Percentiles rank a stretch among this genome's conserved stretches.
phyloP scores from a whole-genome alignment of 768 basidiomycete species.

The Paxillus involutus region DNA sequence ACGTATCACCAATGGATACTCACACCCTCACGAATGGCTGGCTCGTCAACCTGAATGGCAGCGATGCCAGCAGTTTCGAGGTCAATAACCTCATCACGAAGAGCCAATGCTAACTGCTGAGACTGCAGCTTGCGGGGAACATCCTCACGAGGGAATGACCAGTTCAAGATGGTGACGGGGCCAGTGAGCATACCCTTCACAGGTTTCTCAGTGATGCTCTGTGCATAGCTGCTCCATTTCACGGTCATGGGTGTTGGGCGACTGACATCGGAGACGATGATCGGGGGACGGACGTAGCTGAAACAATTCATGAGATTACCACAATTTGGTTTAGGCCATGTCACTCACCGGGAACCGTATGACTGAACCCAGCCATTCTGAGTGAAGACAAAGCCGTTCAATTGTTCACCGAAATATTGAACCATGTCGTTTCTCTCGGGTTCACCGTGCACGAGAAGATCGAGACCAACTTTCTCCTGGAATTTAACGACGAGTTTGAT shows the following conservation, averaged over 20 bases:
- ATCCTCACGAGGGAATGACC: slow-evolving; percentile 99
- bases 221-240: slow-evolving; percentile 95
- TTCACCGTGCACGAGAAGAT: slow-evolving; percentile 98
- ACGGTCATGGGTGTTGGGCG: slow-evolving; percentile 93
- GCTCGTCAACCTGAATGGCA: slow-evolving; percentile 99
- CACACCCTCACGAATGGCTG: slow-evolving; percentile 98
- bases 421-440: slow-evolving; percentile 99
- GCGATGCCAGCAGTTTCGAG: slow-evolving; percentile 95
- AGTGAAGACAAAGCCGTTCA: slow-evolving; percentile 96
- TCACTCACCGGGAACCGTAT: slow-evolving; percentile 90
- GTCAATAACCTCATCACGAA: slow-evolving; percentile 97
- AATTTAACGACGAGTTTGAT: slow-evolving; percentile 90
- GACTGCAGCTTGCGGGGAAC: slow-evolving; percentile 95
- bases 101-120: slow-evolving; percentile 95
- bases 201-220: slow-evolving; percentile 87
- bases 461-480: slow-evolving; percentile 96
- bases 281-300: slow-evolving; percentile 96
- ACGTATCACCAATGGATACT: slow-evolving; percentile 27
- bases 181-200: slow-evolving; percentile 99
- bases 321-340: slow-evolving; percentile 3
- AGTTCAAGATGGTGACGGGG: slow-evolving; percentile 98
- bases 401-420: slow-evolving; percentile 98
- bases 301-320: slow-evolving; percentile 8
- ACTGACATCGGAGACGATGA: slow-evolving; percentile 97
- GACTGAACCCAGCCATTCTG: slow-evolving; percentile 99